Base-by-base conservation (phyloP, 1,139 yeast species). In the Nakaseomyces kungkrabaensis region DNA sequence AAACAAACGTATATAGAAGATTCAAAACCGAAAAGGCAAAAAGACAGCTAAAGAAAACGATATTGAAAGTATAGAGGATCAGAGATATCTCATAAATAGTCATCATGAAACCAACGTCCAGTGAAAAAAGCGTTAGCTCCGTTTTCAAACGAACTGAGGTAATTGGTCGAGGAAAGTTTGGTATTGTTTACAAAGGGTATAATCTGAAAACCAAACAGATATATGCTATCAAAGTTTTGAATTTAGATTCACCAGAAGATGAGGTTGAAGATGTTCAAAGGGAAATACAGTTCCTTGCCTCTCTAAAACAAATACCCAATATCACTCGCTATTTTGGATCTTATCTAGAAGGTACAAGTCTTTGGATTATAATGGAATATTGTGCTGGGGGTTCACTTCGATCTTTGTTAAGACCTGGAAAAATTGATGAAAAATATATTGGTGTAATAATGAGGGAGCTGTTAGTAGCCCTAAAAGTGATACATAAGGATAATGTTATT, bases 291-390 rank as follows among this genome's bases (percentile, higher is more conserved):
- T 85, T 92, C 64, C 73, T 94, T 50, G 74, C 95, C 0, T 89
- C 87, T 58, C 72, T 94, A 56, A 85, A 87, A 57, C 81, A 80
- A 51, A 84, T 85, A 3, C 96, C 96, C 29, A 94, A 94, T 59
- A 89, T 94, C 47, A 89, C 96, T 3, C 90, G 85, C 57, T 94
- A 94, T 68, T 86, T 85, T 64, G 97, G 97, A 0, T 84, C 95
- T 0, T 85, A 85, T 56, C 68, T 94, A 41, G 79, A 82, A 54
- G 97, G 92, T 46, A 85, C 97, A 8, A 84, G 87, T 62, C 72
- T 94, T 37, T 94, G 99, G 98, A 90, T 94, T 65, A 81, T 94
- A 51, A 94, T 94, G 97, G 98, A 94, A 64, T 80, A 86, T 63
- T 92, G 98, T 68, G 95, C 96, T 1, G 99, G 98, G 11, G 99